Evolutionary conservation across 1,284 basidiomycete species (phyloP), one percentile per base, ranked within the genome.

Genomic region (Ceratobasidium sp.): DNA sequence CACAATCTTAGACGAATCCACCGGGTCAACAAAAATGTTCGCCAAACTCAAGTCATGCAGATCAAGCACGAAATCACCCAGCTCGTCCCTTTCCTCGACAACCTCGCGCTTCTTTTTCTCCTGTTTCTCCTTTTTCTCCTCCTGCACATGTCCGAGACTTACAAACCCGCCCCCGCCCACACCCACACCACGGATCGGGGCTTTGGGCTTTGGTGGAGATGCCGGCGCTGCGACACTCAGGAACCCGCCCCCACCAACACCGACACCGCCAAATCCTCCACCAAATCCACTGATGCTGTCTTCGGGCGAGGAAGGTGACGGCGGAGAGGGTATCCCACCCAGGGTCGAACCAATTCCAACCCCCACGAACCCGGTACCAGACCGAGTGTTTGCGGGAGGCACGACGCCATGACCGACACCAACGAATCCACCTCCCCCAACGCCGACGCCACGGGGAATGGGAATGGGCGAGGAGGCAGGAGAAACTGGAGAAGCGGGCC

Each of bases 21-120:
- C 78, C 58, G 85, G 85, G 79, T 93, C 90, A 46, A 94, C 92
- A 78, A 94, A 93, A 5, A 93, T 84, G 79, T 94, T 93, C 82
- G 92, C 90, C 79, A 92, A 81, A 80, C 90, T 93, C 56, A 93
- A 81, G 81, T 94, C 92, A 79, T 94, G 92, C 76, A 89, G 89
- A 79, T 93, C 92, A 61, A 93, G 81, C 4, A 88, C 86, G 80
- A 93, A 78, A 54, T 74, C 75, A 3, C 62, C 59, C 49, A 77
- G 93, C 78, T 88, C 85, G 79, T 90, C 90, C 39, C 37, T 77
- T 77, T 63, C 79, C 74, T 48, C 76, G 78, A 8, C 69, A 74
- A 49, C 69, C 59, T 9, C 75, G 41, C 13, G 65, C 34, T 46
- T 68, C 68, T 48, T 75, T 46, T 69, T 58, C 54, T 29, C 22